Evolutionary conservation across 306 rosid species (phyloP).

Genomic region (Coriaria nepalensis): DNA sequence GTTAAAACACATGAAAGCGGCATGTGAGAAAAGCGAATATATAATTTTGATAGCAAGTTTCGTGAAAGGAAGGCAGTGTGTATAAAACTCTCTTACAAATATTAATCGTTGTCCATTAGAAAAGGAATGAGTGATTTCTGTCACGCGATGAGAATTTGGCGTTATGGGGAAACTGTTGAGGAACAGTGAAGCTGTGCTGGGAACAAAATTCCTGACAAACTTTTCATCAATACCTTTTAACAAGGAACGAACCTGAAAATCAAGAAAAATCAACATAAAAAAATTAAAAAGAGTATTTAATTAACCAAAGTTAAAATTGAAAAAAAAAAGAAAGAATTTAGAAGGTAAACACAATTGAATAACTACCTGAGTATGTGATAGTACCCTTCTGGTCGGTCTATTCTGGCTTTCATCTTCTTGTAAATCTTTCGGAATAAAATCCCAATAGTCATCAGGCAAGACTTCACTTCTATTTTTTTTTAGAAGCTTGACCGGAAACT

Average conservation of each 20-base stretch:
- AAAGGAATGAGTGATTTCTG: conserved; percentile 47
- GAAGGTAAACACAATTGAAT: not conserved
- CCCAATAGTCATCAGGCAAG: conserved; percentile 71
- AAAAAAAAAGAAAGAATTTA: not conserved
- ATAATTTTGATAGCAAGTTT: not conserved
- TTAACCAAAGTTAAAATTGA: conserved; percentile 3
- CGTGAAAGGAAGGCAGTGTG: conserved; percentile 7
- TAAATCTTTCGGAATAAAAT: conserved; percentile 50
- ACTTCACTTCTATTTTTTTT: conserved; percentile 22
- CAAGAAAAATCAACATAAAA: conserved; percentile 13
- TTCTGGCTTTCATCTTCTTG: conserved; percentile 45
- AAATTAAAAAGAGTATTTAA: conserved; percentile 7
- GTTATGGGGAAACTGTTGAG: conserved; percentile 61
- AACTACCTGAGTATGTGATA: conserved; percentile 77
- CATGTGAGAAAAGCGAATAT: conserved; percentile 14
- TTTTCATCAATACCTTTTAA: conserved; percentile 51
- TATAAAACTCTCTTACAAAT: conserved; percentile 42
- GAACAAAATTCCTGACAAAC: conserved; percentile 43
- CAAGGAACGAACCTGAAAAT: conserved; percentile 54
- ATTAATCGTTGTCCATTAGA: conserved; percentile 47
- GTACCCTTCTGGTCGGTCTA: conserved; percentile 42
- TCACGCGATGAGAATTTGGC: conserved; percentile 76
- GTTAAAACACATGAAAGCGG: conserved; percentile 20
- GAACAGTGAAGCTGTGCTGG: conserved; percentile 32
- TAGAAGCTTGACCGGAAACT: conserved; percentile 16